phyloP scores from a whole-genome alignment of 2,329 filamentous ascomycete species.

The Fusarium staphyleae region DNA sequence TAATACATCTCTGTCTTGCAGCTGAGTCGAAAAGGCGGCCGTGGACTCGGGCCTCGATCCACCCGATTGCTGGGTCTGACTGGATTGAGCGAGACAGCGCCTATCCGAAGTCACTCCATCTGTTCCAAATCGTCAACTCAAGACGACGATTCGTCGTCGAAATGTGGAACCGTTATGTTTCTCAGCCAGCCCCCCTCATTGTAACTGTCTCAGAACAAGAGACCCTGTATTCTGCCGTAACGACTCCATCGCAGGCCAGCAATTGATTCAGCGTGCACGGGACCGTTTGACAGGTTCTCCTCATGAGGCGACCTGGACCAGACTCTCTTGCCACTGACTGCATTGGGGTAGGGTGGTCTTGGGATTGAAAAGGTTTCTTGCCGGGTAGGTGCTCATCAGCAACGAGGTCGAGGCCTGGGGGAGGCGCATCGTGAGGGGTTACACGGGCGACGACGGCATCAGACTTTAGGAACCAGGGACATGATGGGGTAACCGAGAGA shows the following conservation, averaged over 20 bases:
- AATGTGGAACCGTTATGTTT: slow-evolving; percentile 36
- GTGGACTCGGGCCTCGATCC: slow-evolving; percentile 15
- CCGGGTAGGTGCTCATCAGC: slow-evolving; percentile 27
- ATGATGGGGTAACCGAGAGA: slow-evolving; percentile 27
- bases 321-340: slow-evolving; percentile 13
- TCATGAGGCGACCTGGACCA: not conserved
- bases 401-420: slow-evolving; percentile 14
- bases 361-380: slow-evolving; percentile 7
- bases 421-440: slow-evolving; percentile 18
- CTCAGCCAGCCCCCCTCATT: slow-evolving; percentile 31
- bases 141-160: slow-evolving; percentile 25
- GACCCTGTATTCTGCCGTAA: slow-evolving; percentile 32
- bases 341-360: slow-evolving; percentile 16
- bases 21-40: slow-evolving; percentile 4
- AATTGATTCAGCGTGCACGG: slow-evolving; percentile 19
- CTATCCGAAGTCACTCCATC: slow-evolving; percentile 15
- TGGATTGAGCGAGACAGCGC: slow-evolving; percentile 9
- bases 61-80: slow-evolving; percentile 2
- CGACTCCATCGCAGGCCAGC: slow-evolving; percentile 9
- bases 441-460: slow-evolving; percentile 27
- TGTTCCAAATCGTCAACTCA: slow-evolving; percentile 26
- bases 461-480: slow-evolving; percentile 24
- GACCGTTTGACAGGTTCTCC: slow-evolving; percentile 21
- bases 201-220: slow-evolving; percentile 37
- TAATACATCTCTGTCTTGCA: slow-evolving; percentile 17